These are phyloP conservation scores for Populus davidiana DNA, from an alignment of 345 rosid species.

Conservation along the genomic window DNA sequence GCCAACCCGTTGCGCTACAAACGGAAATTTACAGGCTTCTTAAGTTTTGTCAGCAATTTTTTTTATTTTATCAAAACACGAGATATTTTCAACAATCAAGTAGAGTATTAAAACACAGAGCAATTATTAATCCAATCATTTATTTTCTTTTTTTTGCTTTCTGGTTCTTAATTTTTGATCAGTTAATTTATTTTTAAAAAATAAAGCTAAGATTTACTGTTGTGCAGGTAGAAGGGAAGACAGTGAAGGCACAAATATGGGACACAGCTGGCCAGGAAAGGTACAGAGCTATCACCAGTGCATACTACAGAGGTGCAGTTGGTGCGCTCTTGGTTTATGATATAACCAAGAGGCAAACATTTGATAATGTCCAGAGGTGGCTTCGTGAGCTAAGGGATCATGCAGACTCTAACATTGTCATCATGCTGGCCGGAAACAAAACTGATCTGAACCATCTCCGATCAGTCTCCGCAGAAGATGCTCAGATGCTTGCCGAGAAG, in stretches of 20 bases:
- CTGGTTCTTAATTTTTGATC: background rate
- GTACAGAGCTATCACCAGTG: slow-evolving; percentile 70
- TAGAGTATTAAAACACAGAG: background rate
- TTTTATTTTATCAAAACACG: background rate
- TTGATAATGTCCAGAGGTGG: slow-evolving; percentile 62
- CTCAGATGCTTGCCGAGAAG: slow-evolving; percentile 42
- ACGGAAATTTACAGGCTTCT: background rate
- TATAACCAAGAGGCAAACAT: slow-evolving; percentile 65
- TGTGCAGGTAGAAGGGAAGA: slow-evolving; percentile 61
- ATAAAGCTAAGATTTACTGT: background rate
- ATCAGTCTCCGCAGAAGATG: slow-evolving; percentile 38
- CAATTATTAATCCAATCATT: too few species aligned
- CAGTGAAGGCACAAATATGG: slow-evolving; percentile 76
- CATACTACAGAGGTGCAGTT: slow-evolving; percentile 70
- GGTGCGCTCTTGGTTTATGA: slow-evolving; percentile 67
- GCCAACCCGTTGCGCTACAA: background rate
- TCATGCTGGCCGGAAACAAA: slow-evolving; percentile 70
- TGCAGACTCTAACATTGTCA: slow-evolving; percentile 71
- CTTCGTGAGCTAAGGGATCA: slow-evolving; percentile 62
- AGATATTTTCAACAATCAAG: background rate
- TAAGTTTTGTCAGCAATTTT: background rate
- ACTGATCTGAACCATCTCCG: slow-evolving; percentile 58
- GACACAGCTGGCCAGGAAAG: slow-evolving; percentile 73
- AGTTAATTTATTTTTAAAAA: background rate
- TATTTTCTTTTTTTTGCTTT: background rate